Base-by-base conservation (phyloP, 208 protist genomes). In the Leishmania major region DNA sequence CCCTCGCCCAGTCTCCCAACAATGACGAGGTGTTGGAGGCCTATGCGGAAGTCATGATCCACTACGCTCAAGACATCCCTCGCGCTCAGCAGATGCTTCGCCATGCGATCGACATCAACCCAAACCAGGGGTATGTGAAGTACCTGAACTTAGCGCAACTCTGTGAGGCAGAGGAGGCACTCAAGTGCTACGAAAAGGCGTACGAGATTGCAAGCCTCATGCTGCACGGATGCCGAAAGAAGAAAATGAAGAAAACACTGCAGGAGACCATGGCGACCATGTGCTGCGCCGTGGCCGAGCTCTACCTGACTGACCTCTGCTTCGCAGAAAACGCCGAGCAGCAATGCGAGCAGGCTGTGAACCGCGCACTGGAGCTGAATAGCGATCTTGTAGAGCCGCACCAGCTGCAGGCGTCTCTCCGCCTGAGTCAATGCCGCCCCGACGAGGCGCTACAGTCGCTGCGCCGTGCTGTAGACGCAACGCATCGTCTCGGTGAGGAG, bases 121-220 rank as follows among this genome's bases (percentile, higher is more conserved):
- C 95, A 13, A 67, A 97, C 75, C 84, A 89, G 47, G 95, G 95
- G 62, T 92, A 93, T 80, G 94, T 96, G 43, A 98, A 98, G 90
- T 98, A 98, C 87, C 85, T 98, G 40, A 97, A 97, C 70, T 81
- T 98, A 55, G 96, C 94, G 17, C 96, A 98, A 84, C 88, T 98
- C 13, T 92, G 85, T 78, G 92, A 96, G 43, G 90, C 90, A 1
- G 69, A 89, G 5, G 95, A 98, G 85, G 91, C 92, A 6, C 84
- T 98, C 45, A 85, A 91, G 78, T 95, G 86, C 81, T 98, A 98
- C 90, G 84, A 89, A 47, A 92, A 92, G 78, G 94, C 94, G 37
- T 88, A 93, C 79, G 79, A 95, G 43, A 89, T 97, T 47, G 89
- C 94, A 35, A 84, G 88, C 15, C 69, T 70, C 53, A 93, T 93